Base-by-base conservation (phyloP, 768 basidiomycete species). In the Rhizopogon rudus region DNA sequence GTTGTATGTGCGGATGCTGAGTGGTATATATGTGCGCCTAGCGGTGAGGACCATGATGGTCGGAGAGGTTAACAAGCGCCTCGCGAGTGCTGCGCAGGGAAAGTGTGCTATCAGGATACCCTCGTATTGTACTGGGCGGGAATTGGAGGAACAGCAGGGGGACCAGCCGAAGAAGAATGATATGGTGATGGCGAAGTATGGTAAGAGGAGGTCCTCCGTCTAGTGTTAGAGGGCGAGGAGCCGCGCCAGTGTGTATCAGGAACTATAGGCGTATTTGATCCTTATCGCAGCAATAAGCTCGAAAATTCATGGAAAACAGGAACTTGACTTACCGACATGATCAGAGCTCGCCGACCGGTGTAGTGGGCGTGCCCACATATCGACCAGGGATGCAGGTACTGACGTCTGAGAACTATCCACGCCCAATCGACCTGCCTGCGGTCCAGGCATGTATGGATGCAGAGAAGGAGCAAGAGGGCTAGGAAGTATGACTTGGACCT, bases 401-500 rank as follows among this genome's bases (percentile, higher is more conserved):
- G 20, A 20, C 20, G 20, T 2, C 20, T 20, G 51, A 41, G 35
- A 55, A 61, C 7, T 57, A 44, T 42, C 59, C 61, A 29, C 53
- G 44, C 45, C 48, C 14, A 43, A 57, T 39, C 35, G 52, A 28
- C 25, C 54, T n/a, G 61, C 52, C 54, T 45, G 46, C 51, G 54
- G 25, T 46, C 54, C 51, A 52, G 60, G 54, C n/a, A 51, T 13
- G 25, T 56, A 52, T 14, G 60, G 66, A 25, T 50, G 61, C n/a
- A 76, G 66, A 40, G 66, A 65, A 10, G 78, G 73, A 1, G 79
- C 80, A 16, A 91, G 77, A 2, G 87, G 88, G 1, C 80, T 67
- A 0, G 89, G 89, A 3, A 89, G 73, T 14, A 91, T 70, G 51
- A 91, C 83, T 61, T 88, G 81, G 52, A 90, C 70, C 53, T 77